Conservation (phyloP, 2,329 filamentous ascomycete genomes). For the Cladophialophora immunda region DNA sequence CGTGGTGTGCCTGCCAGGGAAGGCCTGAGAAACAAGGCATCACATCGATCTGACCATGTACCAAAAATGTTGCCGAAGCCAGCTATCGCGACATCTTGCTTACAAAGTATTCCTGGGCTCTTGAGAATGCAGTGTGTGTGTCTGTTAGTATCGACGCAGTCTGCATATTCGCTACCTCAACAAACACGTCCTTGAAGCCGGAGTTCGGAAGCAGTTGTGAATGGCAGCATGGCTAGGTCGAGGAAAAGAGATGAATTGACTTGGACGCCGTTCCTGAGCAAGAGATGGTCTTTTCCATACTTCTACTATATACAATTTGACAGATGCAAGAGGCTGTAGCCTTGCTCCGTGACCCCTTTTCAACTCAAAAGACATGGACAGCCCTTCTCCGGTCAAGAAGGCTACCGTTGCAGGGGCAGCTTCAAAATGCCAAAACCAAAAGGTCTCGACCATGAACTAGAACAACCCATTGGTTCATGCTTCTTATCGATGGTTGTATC, state of each 20-base stretch:
- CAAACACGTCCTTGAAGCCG: too few relatives aligned
- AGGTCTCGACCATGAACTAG: background rate
- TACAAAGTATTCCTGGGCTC: too few relatives aligned
- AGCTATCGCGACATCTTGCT: too few relatives aligned
- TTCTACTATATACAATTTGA: background rate
- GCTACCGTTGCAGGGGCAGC: background rate
- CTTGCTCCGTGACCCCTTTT: background rate
- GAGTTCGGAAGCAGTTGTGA: too few relatives aligned
- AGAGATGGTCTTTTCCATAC: background rate
- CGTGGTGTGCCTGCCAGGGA: background rate
- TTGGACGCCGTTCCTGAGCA: background rate
- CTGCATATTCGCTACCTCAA: too few relatives aligned
- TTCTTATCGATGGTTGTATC: background rate
- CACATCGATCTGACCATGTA: background rate
- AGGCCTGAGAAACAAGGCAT: background rate
- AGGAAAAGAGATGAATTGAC: background rate
- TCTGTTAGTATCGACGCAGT: too few relatives aligned
- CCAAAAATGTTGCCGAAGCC: too few relatives aligned
- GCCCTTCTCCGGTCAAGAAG: background rate
- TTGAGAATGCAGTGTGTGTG: too few relatives aligned
- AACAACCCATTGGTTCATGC: background rate
- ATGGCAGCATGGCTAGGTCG: background rate
- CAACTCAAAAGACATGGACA: background rate
- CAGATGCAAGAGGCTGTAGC: background rate
- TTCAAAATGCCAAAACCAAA: too few relatives aligned